Evolutionary conservation across 495 filamentous ascomycete species (phyloP).

Genomic region (Neurospora sp.): DNA sequence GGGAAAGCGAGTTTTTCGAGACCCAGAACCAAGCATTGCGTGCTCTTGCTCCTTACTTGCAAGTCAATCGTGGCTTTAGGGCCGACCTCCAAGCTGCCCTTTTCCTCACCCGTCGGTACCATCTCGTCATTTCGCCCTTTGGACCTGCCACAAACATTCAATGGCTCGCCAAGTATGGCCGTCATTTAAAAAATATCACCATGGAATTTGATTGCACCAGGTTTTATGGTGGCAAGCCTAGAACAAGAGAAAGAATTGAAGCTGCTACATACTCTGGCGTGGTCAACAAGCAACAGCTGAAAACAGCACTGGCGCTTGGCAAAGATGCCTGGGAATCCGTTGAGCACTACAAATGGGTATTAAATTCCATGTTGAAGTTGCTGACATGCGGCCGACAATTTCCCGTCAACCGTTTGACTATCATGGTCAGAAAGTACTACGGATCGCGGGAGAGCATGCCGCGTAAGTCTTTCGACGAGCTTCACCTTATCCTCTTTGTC

Average conservation of each 20-base stretch:
- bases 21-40: background rate
- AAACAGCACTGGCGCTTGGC: background rate
- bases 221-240: background rate
- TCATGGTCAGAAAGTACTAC: background rate
- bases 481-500: background rate
- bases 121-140: background rate
- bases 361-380: accelerated
- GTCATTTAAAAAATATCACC: background rate
- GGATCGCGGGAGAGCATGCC: background rate
- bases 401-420: background rate
- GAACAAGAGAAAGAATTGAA: background rate
- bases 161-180: background rate
- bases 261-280: background rate
- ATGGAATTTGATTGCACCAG: background rate
- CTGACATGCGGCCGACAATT: background rate
- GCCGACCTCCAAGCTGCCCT: background rate
- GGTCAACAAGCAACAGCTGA: background rate
- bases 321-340: background rate
- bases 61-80: background rate
- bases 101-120: background rate
- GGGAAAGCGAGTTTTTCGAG: background rate
- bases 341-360: background rate
- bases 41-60: background rate
- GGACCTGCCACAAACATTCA: background rate
- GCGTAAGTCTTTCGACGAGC: background rate